Conservation (phyloP, 2,329 filamentous ascomycete genomes). For the Aspergillus fijiensis region DNA sequence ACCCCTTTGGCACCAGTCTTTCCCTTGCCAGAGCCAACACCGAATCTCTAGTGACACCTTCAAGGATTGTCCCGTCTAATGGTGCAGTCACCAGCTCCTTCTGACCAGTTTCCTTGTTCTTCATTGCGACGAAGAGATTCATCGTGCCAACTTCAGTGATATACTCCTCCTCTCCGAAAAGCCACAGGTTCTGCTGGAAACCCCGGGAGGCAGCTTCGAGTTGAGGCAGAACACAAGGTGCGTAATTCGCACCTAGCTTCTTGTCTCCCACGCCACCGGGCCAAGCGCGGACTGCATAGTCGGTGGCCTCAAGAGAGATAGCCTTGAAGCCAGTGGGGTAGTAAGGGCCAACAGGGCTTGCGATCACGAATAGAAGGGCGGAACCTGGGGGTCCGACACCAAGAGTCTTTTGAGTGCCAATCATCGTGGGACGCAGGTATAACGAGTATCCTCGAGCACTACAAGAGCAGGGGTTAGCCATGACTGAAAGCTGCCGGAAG, state of each 20-base stretch:
- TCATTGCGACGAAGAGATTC: slow-evolving; percentile 91
- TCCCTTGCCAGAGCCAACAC: slow-evolving; percentile 84
- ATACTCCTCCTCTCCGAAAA: slow-evolving; percentile 93
- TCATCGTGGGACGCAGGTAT: slow-evolving; percentile 94
- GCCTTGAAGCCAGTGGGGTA: slow-evolving; percentile 99
- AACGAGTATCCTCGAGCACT: slow-evolving; percentile 79
- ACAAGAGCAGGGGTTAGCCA: slow-evolving; percentile 2
- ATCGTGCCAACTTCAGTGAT: slow-evolving; percentile 98
- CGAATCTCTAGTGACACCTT: slow-evolving; percentile 91
- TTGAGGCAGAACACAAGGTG: slow-evolving; percentile 97
- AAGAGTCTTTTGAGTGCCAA: slow-evolving; percentile 91
- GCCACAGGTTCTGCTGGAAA: slow-evolving; percentile 97
- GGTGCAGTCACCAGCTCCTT: slow-evolving; percentile 94
- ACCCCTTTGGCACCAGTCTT: slow-evolving; percentile 78
- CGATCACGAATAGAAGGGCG: slow-evolving; percentile 90
- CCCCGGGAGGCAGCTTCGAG: slow-evolving; percentile 85
- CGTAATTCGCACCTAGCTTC: slow-evolving; percentile 98
- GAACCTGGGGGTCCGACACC: slow-evolving; percentile 90
- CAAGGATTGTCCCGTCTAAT: slow-evolving; percentile 92
- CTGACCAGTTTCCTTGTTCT: slow-evolving; percentile 81
- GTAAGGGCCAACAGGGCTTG: slow-evolving; percentile 94
- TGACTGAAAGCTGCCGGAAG: background rate
- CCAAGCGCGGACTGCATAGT: slow-evolving; percentile 96
- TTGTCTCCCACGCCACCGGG: slow-evolving; percentile 96
- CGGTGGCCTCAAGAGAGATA: slow-evolving; percentile 88